phyloP scores from a whole-genome alignment of 306 rosid genomes.

The Castanea sativa region DNA sequence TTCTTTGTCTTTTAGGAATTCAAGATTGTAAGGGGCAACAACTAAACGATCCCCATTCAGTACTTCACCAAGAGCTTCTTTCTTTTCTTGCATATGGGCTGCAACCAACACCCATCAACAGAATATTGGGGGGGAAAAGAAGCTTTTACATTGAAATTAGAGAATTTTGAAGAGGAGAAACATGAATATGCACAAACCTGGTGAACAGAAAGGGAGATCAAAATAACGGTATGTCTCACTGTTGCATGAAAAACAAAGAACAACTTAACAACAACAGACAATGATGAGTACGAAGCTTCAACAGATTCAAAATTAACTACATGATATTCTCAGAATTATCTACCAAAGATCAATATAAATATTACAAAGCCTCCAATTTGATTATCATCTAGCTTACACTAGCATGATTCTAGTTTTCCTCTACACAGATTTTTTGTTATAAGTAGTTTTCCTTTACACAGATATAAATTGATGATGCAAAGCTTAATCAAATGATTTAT shows the following conservation, averaged over 20 bases:
- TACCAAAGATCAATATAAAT: neutral
- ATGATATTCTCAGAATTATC: neutral
- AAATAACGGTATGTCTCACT: slow-evolving; percentile 52
- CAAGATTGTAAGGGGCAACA: slow-evolving; percentile 42
- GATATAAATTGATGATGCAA: too few species aligned
- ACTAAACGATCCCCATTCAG: slow-evolving; percentile 48
- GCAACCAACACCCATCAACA: slow-evolving; percentile 17
- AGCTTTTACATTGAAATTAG: neutral
- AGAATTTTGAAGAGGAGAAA: neutral
- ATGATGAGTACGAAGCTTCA: slow-evolving; percentile 9
- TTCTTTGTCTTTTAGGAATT: slow-evolving; percentile 32
- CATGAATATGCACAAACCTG: slow-evolving; percentile 34
- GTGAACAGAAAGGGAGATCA: slow-evolving; percentile 52
- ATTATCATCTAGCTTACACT: neutral
- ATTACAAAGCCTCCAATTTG: neutral
- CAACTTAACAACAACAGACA: neutral
- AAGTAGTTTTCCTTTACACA: neutral
- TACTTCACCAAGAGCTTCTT: slow-evolving; percentile 54
- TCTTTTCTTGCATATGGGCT: slow-evolving; percentile 47
- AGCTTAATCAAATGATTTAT: neutral
- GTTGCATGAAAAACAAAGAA: slow-evolving; percentile 20
- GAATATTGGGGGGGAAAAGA: neutral
- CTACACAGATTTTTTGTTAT: too few species aligned
- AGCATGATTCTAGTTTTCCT: neutral
- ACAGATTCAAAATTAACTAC: slow-evolving; percentile 4